phyloP scores from a whole-genome alignment of 495 filamentous ascomycete species.

The Neurospora sp. region DNA sequence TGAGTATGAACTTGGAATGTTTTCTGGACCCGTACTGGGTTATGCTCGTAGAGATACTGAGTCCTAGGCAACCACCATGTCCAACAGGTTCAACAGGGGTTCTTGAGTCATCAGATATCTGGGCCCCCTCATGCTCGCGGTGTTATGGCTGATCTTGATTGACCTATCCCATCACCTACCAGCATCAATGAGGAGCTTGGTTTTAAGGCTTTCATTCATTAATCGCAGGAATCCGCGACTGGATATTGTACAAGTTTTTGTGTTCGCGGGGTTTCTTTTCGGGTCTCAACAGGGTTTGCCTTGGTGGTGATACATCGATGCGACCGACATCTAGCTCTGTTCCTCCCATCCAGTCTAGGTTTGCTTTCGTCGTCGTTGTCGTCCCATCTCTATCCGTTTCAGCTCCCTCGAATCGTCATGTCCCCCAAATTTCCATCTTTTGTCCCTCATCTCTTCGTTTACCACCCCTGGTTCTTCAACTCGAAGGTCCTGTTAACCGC shows the following conservation, averaged over 20 bases:
- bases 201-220: not conserved
- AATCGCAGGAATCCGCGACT: not conserved
- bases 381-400: not conserved
- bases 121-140: not conserved
- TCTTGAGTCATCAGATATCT: not conserved
- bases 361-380: not conserved
- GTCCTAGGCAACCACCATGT: not conserved
- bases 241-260: not conserved
- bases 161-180: not conserved
- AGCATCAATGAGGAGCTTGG: not conserved
- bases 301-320: not conserved
- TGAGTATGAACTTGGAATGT: no score
- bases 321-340: not conserved
- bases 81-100: not conserved
- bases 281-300: not conserved
- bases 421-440: not conserved
- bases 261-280: not conserved
- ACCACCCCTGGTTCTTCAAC: conserved; percentile 68
- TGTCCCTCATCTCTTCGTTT: not conserved
- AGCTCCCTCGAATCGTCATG: not conserved
- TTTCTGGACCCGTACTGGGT: not conserved
- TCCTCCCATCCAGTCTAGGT: not conserved
- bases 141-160: not conserved
- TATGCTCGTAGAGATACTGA: not conserved
- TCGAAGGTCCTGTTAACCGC: conserved; percentile 49